phyloP scores from a whole-genome alignment of 1,284 basidiomycete species.

The Microbotryomycetes sp. region DNA sequence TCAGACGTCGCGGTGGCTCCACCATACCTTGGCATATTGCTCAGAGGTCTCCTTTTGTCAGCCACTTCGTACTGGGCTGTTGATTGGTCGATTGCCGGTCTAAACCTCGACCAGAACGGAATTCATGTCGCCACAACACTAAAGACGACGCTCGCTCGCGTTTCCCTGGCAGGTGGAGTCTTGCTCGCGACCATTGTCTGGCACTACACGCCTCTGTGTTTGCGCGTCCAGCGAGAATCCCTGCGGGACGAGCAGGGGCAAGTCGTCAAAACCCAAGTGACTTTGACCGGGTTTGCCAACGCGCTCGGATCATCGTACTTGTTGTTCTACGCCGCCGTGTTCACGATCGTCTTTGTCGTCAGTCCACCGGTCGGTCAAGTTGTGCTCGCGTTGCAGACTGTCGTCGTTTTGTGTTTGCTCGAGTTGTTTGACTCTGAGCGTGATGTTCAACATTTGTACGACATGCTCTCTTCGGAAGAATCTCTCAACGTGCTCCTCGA shows the following conservation, averaged over 20 bases:
- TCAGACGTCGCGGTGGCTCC: constrained; percentile 66
- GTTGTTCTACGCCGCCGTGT: constrained; percentile 63
- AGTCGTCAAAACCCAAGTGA: constrained; percentile 48
- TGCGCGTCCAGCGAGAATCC: constrained; percentile 51
- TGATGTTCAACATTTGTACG: constrained; percentile 50
- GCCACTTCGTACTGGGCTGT: constrained; percentile 65
- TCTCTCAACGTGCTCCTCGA: constrained; percentile 26
- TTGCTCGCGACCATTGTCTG: constrained; percentile 57
- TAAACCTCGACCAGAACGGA: not conserved
- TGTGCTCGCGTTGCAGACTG: constrained; percentile 54
- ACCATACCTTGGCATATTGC: constrained; percentile 54
- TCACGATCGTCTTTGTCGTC: constrained; percentile 57
- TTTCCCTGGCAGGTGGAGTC: constrained; percentile 50
- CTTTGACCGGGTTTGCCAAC: constrained; percentile 81
- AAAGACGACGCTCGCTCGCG: constrained; percentile 58
- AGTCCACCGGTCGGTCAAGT: constrained; percentile 78
- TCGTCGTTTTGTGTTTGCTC: constrained; percentile 63
- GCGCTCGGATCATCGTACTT: constrained; percentile 80
- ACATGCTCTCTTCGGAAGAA: constrained; percentile 3
- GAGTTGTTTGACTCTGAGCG: constrained; percentile 72
- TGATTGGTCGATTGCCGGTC: constrained; percentile 51
- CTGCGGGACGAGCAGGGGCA: constrained; percentile 36
- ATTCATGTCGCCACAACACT: constrained; percentile 39
- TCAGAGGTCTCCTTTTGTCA: constrained; percentile 54
- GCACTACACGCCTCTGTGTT: constrained; percentile 62